These are phyloP conservation scores for Pseudisothecium myosuroides DNA, from an alignment of 225 moss, liverwort and hornwort species.

Conservation along the genomic window DNA sequence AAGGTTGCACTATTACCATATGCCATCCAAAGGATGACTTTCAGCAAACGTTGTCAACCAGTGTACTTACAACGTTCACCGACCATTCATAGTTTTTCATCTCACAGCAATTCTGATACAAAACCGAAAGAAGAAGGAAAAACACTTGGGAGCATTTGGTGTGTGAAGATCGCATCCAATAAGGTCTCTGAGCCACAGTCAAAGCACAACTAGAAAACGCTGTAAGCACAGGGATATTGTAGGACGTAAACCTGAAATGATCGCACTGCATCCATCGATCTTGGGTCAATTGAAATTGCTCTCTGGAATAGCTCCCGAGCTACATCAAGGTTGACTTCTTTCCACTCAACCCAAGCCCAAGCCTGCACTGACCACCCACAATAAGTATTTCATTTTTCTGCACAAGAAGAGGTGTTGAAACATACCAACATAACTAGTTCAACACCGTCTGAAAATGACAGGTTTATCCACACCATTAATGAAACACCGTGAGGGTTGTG, in stretches of 20 bases:
- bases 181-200: not conserved
- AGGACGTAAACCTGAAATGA: conserved; percentile 64
- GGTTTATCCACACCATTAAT: not conserved
- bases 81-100: not conserved
- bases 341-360: conserved; percentile 99
- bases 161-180: not conserved
- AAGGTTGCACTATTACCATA: not conserved
- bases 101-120: not conserved
- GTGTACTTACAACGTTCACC: not conserved
- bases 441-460: not conserved
- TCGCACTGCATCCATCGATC: conserved; percentile 88
- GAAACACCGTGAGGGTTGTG: not conserved
- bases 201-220: not conserved
- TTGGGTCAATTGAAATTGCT: conserved; percentile 69
- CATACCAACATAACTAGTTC: not conserved
- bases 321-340: conserved; percentile 59
- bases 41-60: not conserved
- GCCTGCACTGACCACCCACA: conserved; percentile 36
- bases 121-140: not conserved
- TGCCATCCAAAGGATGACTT: not conserved
- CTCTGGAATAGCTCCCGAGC: conserved; percentile 93
- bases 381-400: not conserved
- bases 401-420: not conserved
- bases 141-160: not conserved
- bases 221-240: not conserved